Evolutionary conservation across 495 filamentous ascomycete genomes (phyloP).

Genomic region (Penicillium antarcticum): DNA sequence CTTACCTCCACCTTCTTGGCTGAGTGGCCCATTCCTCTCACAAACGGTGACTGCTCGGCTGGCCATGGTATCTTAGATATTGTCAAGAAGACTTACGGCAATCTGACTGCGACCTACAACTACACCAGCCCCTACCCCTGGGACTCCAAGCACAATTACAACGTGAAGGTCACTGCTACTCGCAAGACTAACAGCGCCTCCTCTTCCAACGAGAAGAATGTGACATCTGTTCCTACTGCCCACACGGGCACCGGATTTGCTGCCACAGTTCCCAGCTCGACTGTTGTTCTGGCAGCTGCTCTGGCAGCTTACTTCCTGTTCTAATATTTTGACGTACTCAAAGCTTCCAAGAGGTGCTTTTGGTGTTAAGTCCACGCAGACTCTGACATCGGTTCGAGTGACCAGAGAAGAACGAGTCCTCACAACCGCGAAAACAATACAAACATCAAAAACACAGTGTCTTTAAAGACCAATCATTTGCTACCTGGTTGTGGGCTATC

Average conservation of each 20-base stretch:
- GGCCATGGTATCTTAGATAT: slow-evolving; percentile 38
- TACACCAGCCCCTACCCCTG: slow-evolving; percentile 38
- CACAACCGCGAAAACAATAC: not conserved
- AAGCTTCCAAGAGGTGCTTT: not conserved
- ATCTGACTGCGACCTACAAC: slow-evolving; percentile 29
- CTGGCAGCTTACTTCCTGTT: slow-evolving; percentile 10
- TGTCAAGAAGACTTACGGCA: slow-evolving; percentile 38
- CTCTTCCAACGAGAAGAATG: not conserved
- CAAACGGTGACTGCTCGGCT: slow-evolving; percentile 38
- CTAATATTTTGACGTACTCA: not conserved
- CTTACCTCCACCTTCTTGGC: slow-evolving; percentile 22
- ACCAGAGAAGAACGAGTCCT: too few species aligned
- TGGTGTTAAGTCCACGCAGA: too few species aligned
- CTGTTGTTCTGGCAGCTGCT: slow-evolving; percentile 7
- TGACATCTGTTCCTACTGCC: not conserved
- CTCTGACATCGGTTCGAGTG: too few species aligned
- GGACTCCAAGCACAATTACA: slow-evolving; percentile 17
- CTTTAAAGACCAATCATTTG: too few species aligned
- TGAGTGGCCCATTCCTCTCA: slow-evolving; percentile 43
- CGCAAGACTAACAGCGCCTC: slow-evolving; percentile 18
- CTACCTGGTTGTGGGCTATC: too few species aligned
- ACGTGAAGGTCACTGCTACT: slow-evolving; percentile 27
- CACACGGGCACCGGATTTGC: slow-evolving; percentile 1
- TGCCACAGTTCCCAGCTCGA: slow-evolving; percentile 1
- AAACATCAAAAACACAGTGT: too few species aligned